phyloP scores from a whole-genome alignment of 2,329 filamentous ascomycete genomes.

The Trichoderma citrinoviride region DNA sequence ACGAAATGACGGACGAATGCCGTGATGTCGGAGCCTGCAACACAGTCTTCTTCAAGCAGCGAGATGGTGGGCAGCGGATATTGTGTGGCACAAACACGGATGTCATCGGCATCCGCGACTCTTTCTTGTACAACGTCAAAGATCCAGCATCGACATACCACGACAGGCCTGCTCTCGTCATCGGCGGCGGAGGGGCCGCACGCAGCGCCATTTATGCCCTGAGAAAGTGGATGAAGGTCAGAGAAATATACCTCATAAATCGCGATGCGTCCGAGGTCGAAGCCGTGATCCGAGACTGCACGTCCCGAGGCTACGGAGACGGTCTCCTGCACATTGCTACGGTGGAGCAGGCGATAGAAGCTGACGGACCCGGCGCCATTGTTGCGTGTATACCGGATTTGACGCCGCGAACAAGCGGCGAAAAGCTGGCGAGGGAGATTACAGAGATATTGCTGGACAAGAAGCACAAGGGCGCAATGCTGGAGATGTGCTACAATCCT shows the following conservation, averaged over 20 bases:
- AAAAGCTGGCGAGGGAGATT: neutral
- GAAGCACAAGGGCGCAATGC: slow-evolving; percentile 15
- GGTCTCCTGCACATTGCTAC: slow-evolving; percentile 6
- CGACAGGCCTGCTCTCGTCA: slow-evolving; percentile 7
- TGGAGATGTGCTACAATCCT: slow-evolving; percentile 16
- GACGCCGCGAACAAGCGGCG: neutral
- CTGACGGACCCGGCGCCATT: slow-evolving; percentile 2
- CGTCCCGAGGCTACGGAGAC: slow-evolving; percentile 7
- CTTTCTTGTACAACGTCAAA: slow-evolving; percentile 11
- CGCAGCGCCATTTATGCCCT: slow-evolving; percentile 16
- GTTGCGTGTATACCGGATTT: slow-evolving; percentile 13
- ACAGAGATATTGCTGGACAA: slow-evolving; percentile 9
- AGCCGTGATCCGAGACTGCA: slow-evolving; percentile 10
- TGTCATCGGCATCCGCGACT: slow-evolving; percentile 15
- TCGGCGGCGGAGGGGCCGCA: slow-evolving; percentile 13
- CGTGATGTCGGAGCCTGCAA: slow-evolving; percentile 18
- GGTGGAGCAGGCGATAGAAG: neutral
- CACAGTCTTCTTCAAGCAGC: slow-evolving; percentile 14
- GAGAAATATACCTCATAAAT: slow-evolving; percentile 15
- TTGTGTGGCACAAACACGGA: slow-evolving; percentile 17
- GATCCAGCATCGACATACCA: slow-evolving; percentile 7
- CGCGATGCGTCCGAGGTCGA: slow-evolving; percentile 4
- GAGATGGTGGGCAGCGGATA: neutral
- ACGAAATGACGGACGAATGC: slow-evolving; percentile 16
- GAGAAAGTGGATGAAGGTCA: slow-evolving; percentile 16